Evolutionary conservation across 2,329 filamentous ascomycete species (phyloP), one percentile per base, ranked within the genome.

Genomic region (Alternaria brassicicola): DNA sequence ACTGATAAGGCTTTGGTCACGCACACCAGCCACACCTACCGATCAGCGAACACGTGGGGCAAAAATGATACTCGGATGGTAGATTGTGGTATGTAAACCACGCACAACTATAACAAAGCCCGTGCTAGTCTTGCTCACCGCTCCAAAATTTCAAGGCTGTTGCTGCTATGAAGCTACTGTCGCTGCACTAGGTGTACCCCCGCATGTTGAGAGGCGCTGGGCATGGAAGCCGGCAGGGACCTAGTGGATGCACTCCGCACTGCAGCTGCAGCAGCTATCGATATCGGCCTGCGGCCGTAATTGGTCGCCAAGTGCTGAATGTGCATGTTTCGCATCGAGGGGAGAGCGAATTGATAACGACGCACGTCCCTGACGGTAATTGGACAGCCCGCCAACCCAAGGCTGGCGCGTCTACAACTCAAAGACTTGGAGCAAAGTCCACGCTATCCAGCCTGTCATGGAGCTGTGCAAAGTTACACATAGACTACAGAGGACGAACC

Each of bases 1-100:
- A 55, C 21, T 51, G 56, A 59, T 59, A 55, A 59, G 52, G 28
- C 49, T 10, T 19, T 55, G 56, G 52, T 59, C 56, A 59, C 52
- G 52, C 56, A 45, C 46, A 30, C 36, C 46, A 57, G 59, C 47
- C 56, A 47, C 43, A 42, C 53, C 47, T 19, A 59, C 57, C 47
- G 38, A 59, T 59, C 52, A 51, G 48, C 41, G 52, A 64, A 65
- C 63, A 51, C 53, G 63, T 62, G 63, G 63, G 63, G 61, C 50
- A 19, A 9, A 10, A 10, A n/a, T 25, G 39, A 21, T 12, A 35
- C 21, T 35, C 4, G 4, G 9, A 19, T 33, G 28, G 28, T 35
- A 47, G 13, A 47, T 25, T 31, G 43, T 28, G 28, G 19, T 35
- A 17, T 35, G 12, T 28, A 6, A 12, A 33, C 30, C 28, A 33